Evolutionary conservation across 2,329 filamentous ascomycete genomes (phyloP), one percentile per base, ranked within the genome.

Genomic region (Macrophomina phaseolina): DNA sequence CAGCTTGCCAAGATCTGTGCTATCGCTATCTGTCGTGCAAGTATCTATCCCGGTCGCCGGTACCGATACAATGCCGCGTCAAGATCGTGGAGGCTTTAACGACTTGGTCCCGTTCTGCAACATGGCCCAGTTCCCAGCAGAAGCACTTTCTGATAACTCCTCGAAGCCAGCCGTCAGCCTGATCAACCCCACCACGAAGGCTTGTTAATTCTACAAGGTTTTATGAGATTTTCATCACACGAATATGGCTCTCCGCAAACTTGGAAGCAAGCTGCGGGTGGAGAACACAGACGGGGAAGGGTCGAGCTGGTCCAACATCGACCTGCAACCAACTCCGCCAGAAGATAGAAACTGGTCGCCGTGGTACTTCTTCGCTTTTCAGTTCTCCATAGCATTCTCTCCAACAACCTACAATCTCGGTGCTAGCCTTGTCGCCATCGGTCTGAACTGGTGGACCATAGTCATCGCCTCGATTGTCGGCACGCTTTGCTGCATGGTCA

Each of bases 381-480:
- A 77, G 52, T 68, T 77, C 66, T 76, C 71, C 14, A 73, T 74
- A 48, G 75, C 76, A 2, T 78, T 78, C 62, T 74, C 73, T 11
- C 75, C 74, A 1, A 73, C 71, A n/a, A 76, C 73, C 4, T 78
- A 77, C 67, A 78, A 77, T 63, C 73, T 78, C 71, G 70, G 70
- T 36, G 69, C 70, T 5, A 71, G 69, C 5, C 70, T 79, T 4
- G 71, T 77, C 34, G 72, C 74, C 1, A 74, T 75, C 8, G 76
- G 76, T 4, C 68, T 79, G 28, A 72, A 72, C 32, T 77, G 73
- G 74, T 76, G 74, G 73, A 73, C 74, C 53, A 73, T 74, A 62
- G 72, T 78, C 45, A 69, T 78, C 30, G 76, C 75, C 28, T 70
- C 73, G 6, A 68, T 75, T 42, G 70, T 76, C 51, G 76, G 76